These are phyloP conservation scores for Russula earlei DNA, from an alignment of 768 basidiomycete genomes.

Conservation along the genomic window DNA sequence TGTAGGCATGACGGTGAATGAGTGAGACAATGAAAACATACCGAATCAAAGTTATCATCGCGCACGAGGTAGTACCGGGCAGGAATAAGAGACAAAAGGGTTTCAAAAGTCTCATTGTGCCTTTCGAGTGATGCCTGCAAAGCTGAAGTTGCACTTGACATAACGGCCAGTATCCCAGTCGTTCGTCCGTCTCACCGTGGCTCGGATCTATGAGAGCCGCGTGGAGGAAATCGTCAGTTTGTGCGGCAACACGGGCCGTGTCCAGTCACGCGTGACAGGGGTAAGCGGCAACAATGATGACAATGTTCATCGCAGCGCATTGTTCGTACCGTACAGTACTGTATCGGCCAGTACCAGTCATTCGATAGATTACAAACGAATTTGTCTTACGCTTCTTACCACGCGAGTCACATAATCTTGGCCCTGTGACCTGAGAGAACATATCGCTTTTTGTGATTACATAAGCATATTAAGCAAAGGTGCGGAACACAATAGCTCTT, in stretches of 20 bases:
- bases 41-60: conserved; percentile 61
- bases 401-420: neutral
- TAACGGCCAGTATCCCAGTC: neutral
- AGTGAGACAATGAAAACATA: conserved; percentile 22
- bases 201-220: too few species aligned
- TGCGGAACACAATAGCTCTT: conserved; percentile 11
- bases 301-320: neutral
- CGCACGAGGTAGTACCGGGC: conserved; percentile 77
- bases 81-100: conserved; percentile 76
- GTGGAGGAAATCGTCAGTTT: too few species aligned
- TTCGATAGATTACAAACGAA: neutral
- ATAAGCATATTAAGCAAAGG: neutral
- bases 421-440: neutral
- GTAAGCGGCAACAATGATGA: neutral
- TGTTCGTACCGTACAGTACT: neutral
- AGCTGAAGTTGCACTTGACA: conserved; percentile 18
- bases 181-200: neutral
- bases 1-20: neutral
- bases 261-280: neutral
- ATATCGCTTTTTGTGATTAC: conserved; percentile 19
- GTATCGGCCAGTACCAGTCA: too few species aligned
- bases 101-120: conserved; percentile 83
- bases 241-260: too few species aligned
- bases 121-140: conserved; percentile 61
- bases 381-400: neutral